Evolutionary conservation across 176 grass and related monocot species (phyloP).

Genomic region (Eleusine indica): DNA sequence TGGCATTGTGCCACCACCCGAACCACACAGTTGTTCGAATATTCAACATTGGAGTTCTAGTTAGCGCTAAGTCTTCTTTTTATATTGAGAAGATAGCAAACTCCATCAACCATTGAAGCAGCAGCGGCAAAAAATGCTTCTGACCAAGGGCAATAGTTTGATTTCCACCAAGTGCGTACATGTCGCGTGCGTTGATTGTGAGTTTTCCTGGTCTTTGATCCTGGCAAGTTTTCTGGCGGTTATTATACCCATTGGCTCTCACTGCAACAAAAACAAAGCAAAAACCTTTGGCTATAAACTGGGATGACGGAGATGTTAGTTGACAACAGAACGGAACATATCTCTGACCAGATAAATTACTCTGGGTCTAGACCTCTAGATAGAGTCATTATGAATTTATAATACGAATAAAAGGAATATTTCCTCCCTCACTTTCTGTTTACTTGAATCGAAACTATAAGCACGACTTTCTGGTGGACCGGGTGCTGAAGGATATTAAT

Average conservation of each 20-base stretch:
- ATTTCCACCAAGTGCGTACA: not conserved
- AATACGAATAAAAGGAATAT: not conserved
- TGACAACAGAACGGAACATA: not conserved
- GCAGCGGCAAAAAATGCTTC: not conserved
- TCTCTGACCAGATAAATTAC: not conserved
- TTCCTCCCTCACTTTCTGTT: not conserved
- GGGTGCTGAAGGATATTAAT: not conserved
- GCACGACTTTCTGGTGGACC: not conserved
- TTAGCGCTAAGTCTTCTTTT: not conserved
- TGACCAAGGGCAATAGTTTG: not conserved
- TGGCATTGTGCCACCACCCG: conserved; percentile 33
- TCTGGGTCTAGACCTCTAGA: not conserved
- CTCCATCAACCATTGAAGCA: not conserved
- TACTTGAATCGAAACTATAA: conserved; percentile 4
- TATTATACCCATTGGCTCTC: too few relatives aligned
- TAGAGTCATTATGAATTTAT: not conserved
- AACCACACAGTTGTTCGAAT: not conserved
- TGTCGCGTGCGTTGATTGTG: not conserved
- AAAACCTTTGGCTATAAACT: not conserved
- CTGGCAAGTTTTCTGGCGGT: not conserved
- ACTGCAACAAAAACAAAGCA: not conserved
- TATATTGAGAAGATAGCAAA: not conserved
- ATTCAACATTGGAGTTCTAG: not conserved
- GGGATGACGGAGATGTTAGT: not conserved
- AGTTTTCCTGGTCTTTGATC: not conserved